Evolutionary conservation across 306 rosid species (phyloP), one percentile per base, ranked within the genome.

Genomic region (Sesbania bispinosa): DNA sequence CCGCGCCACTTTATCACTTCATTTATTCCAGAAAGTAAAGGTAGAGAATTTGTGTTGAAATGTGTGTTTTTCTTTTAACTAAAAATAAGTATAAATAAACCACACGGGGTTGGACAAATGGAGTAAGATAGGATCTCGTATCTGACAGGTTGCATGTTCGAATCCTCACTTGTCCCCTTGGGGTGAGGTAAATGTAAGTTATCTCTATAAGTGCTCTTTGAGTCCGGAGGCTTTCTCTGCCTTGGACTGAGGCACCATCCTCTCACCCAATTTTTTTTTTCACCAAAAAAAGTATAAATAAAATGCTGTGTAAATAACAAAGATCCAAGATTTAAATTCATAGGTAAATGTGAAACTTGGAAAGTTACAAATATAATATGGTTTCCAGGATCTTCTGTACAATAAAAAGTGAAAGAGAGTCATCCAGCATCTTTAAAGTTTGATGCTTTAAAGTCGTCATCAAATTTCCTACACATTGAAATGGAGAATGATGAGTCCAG

Each of bases 361-460:
- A 43, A 78, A 53, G 69, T 38, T 19, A 48, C 3, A 73, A 62
- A 15, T 52, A 63, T 51, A 67, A 48, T 66, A 69, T 29, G 39
- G 10, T 48, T 47, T 48, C 10, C 35, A 1, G 8, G 68, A 24
- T 13, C 63, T 52, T 55, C 42, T 55, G 45, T 14, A 32, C 55
- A 9, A 43, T 45, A 46, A 23, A 73, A 47, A 47, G 42, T 42
- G 48, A 73, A 46, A 48, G 24, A 1, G 23, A 11, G 6, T 71
- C 29, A 54, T 63, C 50, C 27, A 47, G 79, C 58, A 58, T 45
- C 52, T 30, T 47, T n/a, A 24, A 66, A 62, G 23, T 24, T 70
- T 41, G 62, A 62, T 27, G 21, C 32, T 72, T 47, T 79, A 7
- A 73, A 36, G 69, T 64, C 41, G 53, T 47, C 35, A 52, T 53